Conservation (phyloP, 2,329 filamentous ascomycete species). For the Fusarium napiforme region DNA sequence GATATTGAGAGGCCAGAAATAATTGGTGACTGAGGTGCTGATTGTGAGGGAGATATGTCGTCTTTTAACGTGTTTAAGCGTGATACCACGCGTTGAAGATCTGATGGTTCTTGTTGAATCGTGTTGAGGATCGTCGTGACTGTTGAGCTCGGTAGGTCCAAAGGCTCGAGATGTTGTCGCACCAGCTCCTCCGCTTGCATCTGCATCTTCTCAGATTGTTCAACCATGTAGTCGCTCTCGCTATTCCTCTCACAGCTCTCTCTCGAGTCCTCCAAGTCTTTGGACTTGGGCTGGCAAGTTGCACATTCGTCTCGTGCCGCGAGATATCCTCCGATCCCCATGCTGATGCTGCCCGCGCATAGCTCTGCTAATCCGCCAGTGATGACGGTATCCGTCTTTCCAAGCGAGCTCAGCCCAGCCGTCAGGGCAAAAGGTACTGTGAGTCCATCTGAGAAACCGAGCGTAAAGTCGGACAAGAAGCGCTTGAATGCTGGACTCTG, state of each 20-base stretch:
- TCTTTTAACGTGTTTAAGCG: constrained; percentile 34
- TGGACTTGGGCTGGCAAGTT: not conserved
- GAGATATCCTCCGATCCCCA: constrained; percentile 78
- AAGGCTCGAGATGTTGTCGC: constrained; percentile 48
- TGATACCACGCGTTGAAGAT: constrained; percentile 39
- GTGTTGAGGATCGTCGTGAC: constrained; percentile 41
- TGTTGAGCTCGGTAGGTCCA: constrained; percentile 42
- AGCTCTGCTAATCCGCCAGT: constrained; percentile 77
- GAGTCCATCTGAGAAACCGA: constrained; percentile 78
- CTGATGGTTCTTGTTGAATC: constrained; percentile 45
- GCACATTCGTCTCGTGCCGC: constrained; percentile 59
- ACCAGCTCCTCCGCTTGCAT: constrained; percentile 38
- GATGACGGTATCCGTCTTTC: constrained; percentile 70
- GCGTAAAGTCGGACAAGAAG: constrained; percentile 72
- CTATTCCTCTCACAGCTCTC: constrained; percentile 35
- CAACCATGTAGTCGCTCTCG: constrained; percentile 2
- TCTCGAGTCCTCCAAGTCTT: constrained; percentile 37
- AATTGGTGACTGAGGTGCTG: constrained; percentile 48
- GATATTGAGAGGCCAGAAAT: constrained; percentile 69
- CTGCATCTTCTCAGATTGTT: constrained; percentile 16
- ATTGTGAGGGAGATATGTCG: not conserved
- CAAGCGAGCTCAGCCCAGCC: constrained; percentile 72
- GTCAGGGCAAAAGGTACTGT: constrained; percentile 81
- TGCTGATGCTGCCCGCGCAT: constrained; percentile 76
- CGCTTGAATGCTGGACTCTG: constrained; percentile 48